Evolutionary conservation across 1,284 basidiomycete species (phyloP).

Genomic region (Moesziomyces antarcticus): DNA sequence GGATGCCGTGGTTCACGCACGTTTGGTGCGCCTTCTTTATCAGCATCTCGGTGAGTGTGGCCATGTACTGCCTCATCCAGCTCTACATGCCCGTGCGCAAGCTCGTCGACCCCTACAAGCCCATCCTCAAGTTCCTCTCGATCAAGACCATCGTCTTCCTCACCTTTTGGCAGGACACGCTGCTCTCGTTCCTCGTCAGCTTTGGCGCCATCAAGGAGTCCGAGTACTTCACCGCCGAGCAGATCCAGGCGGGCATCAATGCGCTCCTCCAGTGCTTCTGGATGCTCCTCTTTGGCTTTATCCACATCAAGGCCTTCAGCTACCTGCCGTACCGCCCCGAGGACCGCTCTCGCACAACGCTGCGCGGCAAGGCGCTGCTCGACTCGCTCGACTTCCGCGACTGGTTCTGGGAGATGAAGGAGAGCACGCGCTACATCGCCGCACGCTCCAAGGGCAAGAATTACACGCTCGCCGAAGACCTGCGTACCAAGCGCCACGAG

Average conservation of each 20-base stretch:
- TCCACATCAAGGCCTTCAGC: conserved; percentile 80
- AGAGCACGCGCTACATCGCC: conserved; percentile 44
- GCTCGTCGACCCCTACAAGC: conserved; percentile 74
- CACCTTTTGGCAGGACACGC: conserved; percentile 81
- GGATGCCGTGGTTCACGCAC: conserved; percentile 78
- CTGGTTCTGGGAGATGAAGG: conserved; percentile 59
- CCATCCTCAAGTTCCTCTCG: conserved; percentile 76
- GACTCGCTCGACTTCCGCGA: conserved; percentile 59
- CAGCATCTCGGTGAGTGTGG: conserved; percentile 79
- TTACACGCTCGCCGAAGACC: conserved; percentile 51
- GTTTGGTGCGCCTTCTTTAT: conserved; percentile 73
- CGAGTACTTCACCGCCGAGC: conserved; percentile 75
- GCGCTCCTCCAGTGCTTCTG: conserved; percentile 79
- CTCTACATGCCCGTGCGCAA: conserved; percentile 75
- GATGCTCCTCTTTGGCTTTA: conserved; percentile 75
- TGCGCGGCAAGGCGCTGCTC: conserved; percentile 32
- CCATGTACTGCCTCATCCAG: conserved; percentile 83
- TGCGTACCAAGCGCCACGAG: conserved; percentile 48
- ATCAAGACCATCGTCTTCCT: conserved; percentile 82
- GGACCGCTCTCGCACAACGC: conserved; percentile 42
- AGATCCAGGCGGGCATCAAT: conserved; percentile 79
- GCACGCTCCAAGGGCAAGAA: conserved; percentile 44
- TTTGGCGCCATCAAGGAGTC: conserved; percentile 76
- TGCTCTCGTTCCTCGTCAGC: conserved; percentile 75
- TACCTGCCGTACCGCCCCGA: conserved; percentile 74